Conservation (phyloP, 495 filamentous ascomycete genomes). For the Parmelia sp. region DNA sequence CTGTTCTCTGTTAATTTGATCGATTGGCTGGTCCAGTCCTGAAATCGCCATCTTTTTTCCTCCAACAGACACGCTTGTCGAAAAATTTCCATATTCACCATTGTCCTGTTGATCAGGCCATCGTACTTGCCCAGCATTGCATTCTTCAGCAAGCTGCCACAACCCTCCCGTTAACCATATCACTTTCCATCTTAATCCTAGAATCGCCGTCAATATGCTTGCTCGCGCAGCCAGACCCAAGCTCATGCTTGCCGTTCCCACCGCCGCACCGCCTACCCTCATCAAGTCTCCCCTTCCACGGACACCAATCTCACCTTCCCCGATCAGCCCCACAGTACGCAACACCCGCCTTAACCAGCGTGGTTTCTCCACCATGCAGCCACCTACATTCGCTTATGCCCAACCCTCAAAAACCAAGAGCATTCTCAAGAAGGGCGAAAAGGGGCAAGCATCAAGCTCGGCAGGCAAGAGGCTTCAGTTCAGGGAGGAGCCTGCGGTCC, state of each 20-base stretch:
- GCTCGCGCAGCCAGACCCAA: constrained; percentile 38
- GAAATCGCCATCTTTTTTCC: constrained; percentile 1
- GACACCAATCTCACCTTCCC: constrained; percentile 42
- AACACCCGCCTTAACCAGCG: constrained; percentile 33
- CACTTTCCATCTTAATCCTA: not conserved
- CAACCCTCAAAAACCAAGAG: constrained; percentile 46
- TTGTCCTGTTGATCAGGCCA: constrained; percentile 18
- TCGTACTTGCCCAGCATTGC: not conserved
- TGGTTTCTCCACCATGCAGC: constrained; percentile 38
- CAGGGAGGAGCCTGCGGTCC: constrained; percentile 41
- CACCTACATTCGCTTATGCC: constrained; percentile 38
- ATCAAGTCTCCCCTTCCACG: constrained; percentile 43
- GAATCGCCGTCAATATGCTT: constrained; percentile 33
- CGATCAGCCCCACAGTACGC: constrained; percentile 38
- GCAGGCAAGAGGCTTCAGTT: constrained; percentile 44
- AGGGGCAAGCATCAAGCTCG: constrained; percentile 24
- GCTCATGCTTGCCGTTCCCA: constrained; percentile 44
- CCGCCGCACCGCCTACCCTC: constrained; percentile 33
- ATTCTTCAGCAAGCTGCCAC: not conserved
- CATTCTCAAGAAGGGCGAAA: constrained; percentile 45
- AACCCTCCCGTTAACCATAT: not conserved
- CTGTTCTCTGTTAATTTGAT: not conserved
- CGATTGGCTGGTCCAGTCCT: constrained; percentile 26
- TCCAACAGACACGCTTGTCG: not conserved
- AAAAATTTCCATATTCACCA: not conserved